Evolutionary conservation across 208 protist genomes (phyloP).

Genomic region (Acanthamoeba lugdunensis): DNA sequence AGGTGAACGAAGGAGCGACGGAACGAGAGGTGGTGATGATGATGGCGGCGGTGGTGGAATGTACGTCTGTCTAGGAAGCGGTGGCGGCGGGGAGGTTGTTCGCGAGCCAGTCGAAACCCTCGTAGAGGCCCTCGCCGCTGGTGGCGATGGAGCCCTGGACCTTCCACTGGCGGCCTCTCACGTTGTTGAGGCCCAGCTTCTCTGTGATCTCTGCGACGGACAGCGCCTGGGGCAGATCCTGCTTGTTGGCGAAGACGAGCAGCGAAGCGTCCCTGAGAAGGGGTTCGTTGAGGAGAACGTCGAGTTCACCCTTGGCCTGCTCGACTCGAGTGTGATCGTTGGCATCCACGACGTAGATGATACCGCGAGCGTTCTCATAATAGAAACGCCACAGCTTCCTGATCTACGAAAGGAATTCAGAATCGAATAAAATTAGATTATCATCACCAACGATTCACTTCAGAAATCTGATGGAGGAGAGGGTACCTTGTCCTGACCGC

Average conservation of each 20-base stretch:
- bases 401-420: conserved; percentile 10
- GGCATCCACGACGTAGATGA: conserved; percentile 92
- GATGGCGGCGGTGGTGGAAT: not conserved
- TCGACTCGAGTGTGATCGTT: conserved; percentile 88
- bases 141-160: conserved; percentile 89
- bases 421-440: not conserved
- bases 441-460: not conserved
- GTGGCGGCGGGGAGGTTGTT: conserved; percentile 51
- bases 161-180: conserved; percentile 87
- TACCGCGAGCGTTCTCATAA: conserved; percentile 90
- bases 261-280: conserved; percentile 89
- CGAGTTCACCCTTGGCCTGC: conserved; percentile 85
- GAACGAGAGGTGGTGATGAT: not conserved
- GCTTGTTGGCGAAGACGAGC: conserved; percentile 93
- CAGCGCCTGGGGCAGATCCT: conserved; percentile 91
- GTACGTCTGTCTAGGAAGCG: conserved; percentile 28
- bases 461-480: not conserved
- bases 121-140: conserved; percentile 75
- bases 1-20: too few species aligned
- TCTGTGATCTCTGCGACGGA: conserved; percentile 86
- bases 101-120: conserved; percentile 78
- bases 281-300: conserved; percentile 89
- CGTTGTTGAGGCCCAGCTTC: conserved; percentile 84
- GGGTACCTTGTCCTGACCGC: conserved; percentile 80
- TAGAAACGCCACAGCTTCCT: conserved; percentile 96